Evolutionary conservation across 139 green algal species (phyloP), one percentile per base, ranked within the genome.

Genomic region (Chlamydomonas schloesseri): DNA sequence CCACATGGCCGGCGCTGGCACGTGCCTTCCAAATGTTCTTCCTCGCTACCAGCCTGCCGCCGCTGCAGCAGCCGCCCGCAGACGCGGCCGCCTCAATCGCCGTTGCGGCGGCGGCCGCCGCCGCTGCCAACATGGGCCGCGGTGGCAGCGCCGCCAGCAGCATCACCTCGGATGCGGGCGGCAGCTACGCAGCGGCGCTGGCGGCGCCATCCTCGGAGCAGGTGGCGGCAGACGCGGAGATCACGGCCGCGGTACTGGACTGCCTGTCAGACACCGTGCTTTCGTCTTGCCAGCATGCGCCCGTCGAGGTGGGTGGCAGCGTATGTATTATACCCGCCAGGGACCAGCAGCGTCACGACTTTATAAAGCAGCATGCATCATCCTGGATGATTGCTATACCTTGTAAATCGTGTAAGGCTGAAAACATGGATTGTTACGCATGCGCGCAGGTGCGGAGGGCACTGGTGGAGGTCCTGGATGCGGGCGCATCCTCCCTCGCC

Each of bases 191-290:
- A 0, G 46, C 71, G 28, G 42, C 33, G 3, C 42, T 50, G 42
- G 34, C 71, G 10, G 50, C n/a, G 58, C 60, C 28, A 5, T 64
- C 76, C 5, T 11, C 79, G 14, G 79, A 76, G 67, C 65, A 68
- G 64, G 21, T 68, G 42, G 65, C 60, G 1, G 77, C 74, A 0
- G 96, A 91, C 50, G 74, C 87, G 26, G 95, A 96, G 77, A 73
- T 97, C 82, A 93, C 95, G 46, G 87, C 87, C 0, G 64, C 87
- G 9, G 84, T 98, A 29, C 88, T 98, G 71, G 95, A 98, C 88
- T 94, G 90, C 69, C 88, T 98, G 33, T 91, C 93, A 0, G 93
- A 98, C 26, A 84, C 72, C 2, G 93, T 98, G 67, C 88, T 98
- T 33, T 92, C 86, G 36, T 82, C 82, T 3, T 93, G 91, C 47